Evolutionary conservation across 805 yeast genomes (phyloP).

Genomic region (Saturnispora quitensis): DNA sequence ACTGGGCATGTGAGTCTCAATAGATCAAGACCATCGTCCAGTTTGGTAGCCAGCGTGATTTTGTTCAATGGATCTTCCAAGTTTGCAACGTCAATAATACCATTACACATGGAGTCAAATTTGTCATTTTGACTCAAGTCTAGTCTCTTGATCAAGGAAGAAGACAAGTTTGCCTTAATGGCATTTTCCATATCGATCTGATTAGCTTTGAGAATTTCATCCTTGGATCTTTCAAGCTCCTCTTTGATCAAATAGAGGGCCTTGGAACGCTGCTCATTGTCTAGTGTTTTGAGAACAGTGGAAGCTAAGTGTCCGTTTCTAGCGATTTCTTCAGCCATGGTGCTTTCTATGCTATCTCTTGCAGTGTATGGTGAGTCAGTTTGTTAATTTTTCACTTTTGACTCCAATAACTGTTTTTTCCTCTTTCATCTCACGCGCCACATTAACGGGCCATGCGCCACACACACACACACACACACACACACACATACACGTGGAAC

Average conservation of each 20-base stretch:
- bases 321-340: constrained; percentile 70
- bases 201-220: constrained; percentile 63
- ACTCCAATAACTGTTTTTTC: too few species aligned
- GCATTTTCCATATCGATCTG: constrained; percentile 67
- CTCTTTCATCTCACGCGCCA: too few species aligned
- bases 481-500: too few species aligned
- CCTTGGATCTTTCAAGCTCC: constrained; percentile 51
- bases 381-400: too few species aligned
- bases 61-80: constrained; percentile 92
- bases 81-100: constrained; percentile 82
- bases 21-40: constrained; percentile 83
- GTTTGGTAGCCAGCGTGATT: constrained; percentile 67
- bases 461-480: too few species aligned
- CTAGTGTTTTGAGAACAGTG: constrained; percentile 66
- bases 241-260: constrained; percentile 70
- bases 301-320: constrained; percentile 76
- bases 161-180: constrained; percentile 45
- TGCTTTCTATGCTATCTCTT: not conserved
- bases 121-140: constrained; percentile 79
- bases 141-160: constrained; percentile 71
- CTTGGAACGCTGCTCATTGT: constrained; percentile 60
- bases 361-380: not conserved
- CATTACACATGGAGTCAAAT: constrained; percentile 90
- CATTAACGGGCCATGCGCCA: too few species aligned
- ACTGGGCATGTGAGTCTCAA: constrained; percentile 87